phyloP scores from a whole-genome alignment of 1,139 yeast species.

The Pichia sp. region DNA sequence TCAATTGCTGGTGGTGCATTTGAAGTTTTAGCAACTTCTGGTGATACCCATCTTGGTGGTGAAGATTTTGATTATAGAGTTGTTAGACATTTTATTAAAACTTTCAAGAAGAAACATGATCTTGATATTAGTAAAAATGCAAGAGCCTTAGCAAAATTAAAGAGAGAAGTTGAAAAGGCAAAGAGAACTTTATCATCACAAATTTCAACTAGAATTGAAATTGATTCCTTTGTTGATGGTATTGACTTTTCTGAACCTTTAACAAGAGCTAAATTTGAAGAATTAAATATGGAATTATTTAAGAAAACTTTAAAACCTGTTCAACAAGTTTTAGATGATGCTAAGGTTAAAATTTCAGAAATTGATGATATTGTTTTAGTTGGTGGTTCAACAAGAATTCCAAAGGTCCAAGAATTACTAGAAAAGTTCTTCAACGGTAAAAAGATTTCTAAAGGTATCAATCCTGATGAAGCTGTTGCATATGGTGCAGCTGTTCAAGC shows the following conservation, averaged over 20 bases:
- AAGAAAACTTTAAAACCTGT: constrained; percentile 90
- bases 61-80: constrained; percentile 92
- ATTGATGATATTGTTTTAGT: constrained; percentile 90
- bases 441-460: constrained; percentile 91
- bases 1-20: constrained; percentile 91
- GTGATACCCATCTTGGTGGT: constrained; percentile 96
- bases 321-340: constrained; percentile 85
- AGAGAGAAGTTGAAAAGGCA: constrained; percentile 96
- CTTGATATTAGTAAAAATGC: constrained; percentile 68
- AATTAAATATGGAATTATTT: constrained; percentile 79
- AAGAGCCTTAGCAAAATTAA: constrained; percentile 81
- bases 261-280: constrained; percentile 94
- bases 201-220: constrained; percentile 84
- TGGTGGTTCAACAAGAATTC: constrained; percentile 98
- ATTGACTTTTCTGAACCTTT: constrained; percentile 89
- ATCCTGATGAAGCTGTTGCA: constrained; percentile 97
- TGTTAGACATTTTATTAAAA: constrained; percentile 76
- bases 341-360: constrained; percentile 75
- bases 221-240: constrained; percentile 93
- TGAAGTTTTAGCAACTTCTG: constrained; percentile 91
- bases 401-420: constrained; percentile 88
- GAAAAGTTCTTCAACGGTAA: constrained; percentile 87
- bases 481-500: constrained; percentile 98
- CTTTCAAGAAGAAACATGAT: constrained; percentile 82
- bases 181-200: constrained; percentile 91